phyloP scores from a whole-genome alignment of 2,329 filamentous ascomycete species.

The Tolypocladium sp. region DNA sequence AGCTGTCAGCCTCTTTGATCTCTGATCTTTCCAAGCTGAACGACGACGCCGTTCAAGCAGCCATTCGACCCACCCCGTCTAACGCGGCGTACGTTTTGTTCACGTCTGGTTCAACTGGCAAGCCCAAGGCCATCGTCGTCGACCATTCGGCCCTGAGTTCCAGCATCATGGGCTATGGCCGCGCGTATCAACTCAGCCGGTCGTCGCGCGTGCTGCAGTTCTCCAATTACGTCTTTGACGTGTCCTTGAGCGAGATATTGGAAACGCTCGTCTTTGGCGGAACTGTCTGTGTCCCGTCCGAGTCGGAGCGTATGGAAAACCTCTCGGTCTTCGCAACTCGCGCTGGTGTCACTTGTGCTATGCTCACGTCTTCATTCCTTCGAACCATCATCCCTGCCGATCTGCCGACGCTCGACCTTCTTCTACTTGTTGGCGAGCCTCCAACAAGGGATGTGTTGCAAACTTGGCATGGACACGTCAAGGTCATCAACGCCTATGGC shows the following conservation, averaged over 20 bases:
- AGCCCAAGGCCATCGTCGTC: slow-evolving; percentile 2
- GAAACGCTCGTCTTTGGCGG: slow-evolving; percentile 1
- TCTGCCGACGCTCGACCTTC: neutral
- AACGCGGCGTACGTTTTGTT: neutral
- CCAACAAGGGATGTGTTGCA: neutral
- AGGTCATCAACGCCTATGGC: neutral
- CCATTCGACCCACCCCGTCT: neutral
- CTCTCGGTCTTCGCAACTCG: neutral
- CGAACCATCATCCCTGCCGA: neutral
- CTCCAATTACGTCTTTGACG: slow-evolving; percentile 6
- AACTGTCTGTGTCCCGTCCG: slow-evolving; percentile 5
- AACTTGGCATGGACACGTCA: neutral
- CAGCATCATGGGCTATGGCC: neutral
- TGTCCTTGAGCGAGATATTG: slow-evolving; percentile 4
- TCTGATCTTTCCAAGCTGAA: no score
- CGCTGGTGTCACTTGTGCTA: neutral
- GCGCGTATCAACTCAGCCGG: neutral
- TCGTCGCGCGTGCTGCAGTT: slow-evolving; percentile 3
- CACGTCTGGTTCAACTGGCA: neutral
- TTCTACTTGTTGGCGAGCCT: slow-evolving; percentile 4
- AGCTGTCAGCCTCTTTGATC: no score
- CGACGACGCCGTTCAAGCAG: no score
- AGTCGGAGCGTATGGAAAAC: neutral
- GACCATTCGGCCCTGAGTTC: neutral
- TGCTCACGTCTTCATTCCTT: slow-evolving; percentile 2